A percentile compares a stretch with the other conserved stretches of the same genome.
Evolutionary conservation across 192 early-diverging fungal species (phyloP).

Genomic region (Coemansia sp.): DNA sequence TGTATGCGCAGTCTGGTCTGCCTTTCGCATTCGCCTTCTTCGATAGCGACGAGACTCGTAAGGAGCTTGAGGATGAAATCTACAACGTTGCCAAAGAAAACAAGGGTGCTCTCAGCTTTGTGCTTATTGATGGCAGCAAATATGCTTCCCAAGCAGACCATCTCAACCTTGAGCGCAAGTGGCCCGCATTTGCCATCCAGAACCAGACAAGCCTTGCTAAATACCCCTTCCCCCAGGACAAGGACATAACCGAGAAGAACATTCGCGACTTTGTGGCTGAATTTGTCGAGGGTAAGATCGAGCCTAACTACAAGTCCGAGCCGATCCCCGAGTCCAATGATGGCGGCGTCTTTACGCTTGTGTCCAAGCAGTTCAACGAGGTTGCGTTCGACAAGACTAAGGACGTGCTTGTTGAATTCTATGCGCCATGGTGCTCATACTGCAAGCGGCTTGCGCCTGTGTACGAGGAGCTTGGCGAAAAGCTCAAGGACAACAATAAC

Average conservation of each 20-base stretch:
- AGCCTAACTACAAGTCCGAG: slow-evolving; percentile 82
- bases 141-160: slow-evolving; percentile 85
- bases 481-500: slow-evolving; percentile 55
- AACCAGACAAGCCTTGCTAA: slow-evolving; percentile 71
- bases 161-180: slow-evolving; percentile 85
- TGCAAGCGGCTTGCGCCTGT: slow-evolving; percentile 78
- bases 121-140: slow-evolving; percentile 85
- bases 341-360: slow-evolving; percentile 86
- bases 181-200: slow-evolving; percentile 94
- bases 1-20: slow-evolving; percentile 83
- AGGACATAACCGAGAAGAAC: slow-evolving; percentile 61
- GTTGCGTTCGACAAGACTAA: slow-evolving; percentile 21
- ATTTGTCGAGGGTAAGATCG: slow-evolving; percentile 66
- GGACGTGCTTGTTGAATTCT: slow-evolving; percentile 76
- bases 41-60: slow-evolving; percentile 61
- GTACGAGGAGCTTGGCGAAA: slow-evolving; percentile 80
- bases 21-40: slow-evolving; percentile 92
- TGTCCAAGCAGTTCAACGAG: slow-evolving; percentile 70
- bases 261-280: slow-evolving; percentile 65
- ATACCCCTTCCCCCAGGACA: slow-evolving; percentile 80
- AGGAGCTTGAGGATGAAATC: slow-evolving; percentile 58
- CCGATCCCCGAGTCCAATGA: slow-evolving; percentile 82
- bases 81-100: slow-evolving; percentile 76
- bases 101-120: slow-evolving; percentile 90
- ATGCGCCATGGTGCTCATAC: slow-evolving; percentile 93